Percentiles rank a stretch among this genome's conserved stretches.
Conservation (phyloP, 345 rosid species). For the Lepidium sativum region DNA sequence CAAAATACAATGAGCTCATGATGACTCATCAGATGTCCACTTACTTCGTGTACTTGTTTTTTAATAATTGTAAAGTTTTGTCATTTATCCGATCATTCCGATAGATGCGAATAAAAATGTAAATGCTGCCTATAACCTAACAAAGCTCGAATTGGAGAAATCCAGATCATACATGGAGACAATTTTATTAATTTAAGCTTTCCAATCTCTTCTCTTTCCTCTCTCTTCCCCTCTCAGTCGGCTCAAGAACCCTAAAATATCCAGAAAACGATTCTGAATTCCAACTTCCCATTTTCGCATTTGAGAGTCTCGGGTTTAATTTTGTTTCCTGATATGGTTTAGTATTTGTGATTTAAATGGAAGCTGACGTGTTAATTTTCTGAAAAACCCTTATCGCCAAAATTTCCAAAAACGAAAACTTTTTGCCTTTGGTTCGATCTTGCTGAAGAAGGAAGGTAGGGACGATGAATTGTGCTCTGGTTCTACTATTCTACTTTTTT, state of each 20-base stretch:
- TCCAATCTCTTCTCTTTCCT: background rate
- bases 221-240: background rate
- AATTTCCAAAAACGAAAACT: background rate
- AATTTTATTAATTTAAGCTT: background rate
- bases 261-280: background rate
- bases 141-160: conserved; percentile 5
- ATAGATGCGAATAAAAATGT: conserved; percentile 7
- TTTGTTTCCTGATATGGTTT: conserved; percentile 14
- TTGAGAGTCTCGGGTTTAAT: background rate
- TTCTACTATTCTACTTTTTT: conserved; percentile 29
- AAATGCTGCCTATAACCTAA: conserved; percentile 9
- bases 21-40: too few relatives aligned
- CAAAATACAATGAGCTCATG: too few relatives aligned
- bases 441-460: conserved; percentile 7
- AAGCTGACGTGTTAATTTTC: conserved; percentile 71
- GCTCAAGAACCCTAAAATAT: conserved; percentile 24
- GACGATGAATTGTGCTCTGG: conserved; percentile 26
- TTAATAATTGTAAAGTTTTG: background rate
- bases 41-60: background rate
- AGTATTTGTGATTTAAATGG: conserved; percentile 42
- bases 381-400: conserved; percentile 31
- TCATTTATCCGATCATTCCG: conserved; percentile 1
- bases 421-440: background rate
- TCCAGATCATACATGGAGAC: conserved; percentile 9
- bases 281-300: background rate